These are phyloP conservation scores for Chondrostereum purpureum DNA, from an alignment of 1,284 basidiomycete species.

Conservation along the genomic window DNA sequence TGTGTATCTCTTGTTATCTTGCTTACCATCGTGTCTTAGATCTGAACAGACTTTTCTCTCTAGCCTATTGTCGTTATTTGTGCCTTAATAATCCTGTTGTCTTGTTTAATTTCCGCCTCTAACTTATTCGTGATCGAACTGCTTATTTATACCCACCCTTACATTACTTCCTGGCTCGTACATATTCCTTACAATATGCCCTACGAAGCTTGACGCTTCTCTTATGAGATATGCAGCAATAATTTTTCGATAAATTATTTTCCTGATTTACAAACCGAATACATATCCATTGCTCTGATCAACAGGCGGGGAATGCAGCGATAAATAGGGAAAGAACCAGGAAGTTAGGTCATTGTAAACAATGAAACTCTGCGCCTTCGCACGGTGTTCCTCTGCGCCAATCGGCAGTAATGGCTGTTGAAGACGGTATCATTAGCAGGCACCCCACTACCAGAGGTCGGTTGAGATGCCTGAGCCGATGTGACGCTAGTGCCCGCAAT, in stretches of 20 bases:
- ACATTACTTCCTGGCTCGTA: neutral
- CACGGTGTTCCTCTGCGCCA: too few relatives aligned
- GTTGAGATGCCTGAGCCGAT: constrained; percentile 7
- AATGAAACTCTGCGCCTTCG: too few relatives aligned
- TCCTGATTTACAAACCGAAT: too few relatives aligned
- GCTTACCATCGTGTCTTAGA: too few relatives aligned
- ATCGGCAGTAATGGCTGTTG: too few relatives aligned
- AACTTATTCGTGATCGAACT: neutral
- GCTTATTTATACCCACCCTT: neutral
- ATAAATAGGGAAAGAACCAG: too few relatives aligned
- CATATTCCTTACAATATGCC: neutral
- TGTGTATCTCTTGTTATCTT: too few relatives aligned
- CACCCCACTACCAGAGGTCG: neutral
- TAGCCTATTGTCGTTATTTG: constrained; percentile 10
- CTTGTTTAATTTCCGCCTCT: constrained; percentile 2
- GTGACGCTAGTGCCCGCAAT: constrained; percentile 13
- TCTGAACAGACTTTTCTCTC: constrained; percentile 3
- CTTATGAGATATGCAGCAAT: neutral
- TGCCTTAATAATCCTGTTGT: constrained; percentile 7
- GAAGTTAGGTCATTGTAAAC: too few relatives aligned
- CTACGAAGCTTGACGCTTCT: neutral
- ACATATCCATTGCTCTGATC: too few relatives aligned
- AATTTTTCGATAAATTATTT: too few relatives aligned
- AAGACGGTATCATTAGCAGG: neutral
- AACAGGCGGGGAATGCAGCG: too few relatives aligned